Evolutionary conservation across 2,329 filamentous ascomycete genomes (phyloP).

Genomic region (Apiospora hydei): DNA sequence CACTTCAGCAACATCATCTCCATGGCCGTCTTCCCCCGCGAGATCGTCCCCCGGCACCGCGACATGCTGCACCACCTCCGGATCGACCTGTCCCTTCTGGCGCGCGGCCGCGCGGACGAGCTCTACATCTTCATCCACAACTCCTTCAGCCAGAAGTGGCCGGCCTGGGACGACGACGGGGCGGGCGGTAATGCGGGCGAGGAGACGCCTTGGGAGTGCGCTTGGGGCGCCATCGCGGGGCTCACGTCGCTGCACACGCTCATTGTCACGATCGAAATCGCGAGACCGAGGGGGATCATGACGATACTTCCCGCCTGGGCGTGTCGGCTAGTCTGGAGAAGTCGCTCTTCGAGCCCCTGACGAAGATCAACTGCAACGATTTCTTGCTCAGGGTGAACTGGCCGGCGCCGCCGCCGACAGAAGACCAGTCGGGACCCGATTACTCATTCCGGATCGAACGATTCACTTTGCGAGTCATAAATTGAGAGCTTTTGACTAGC

Average conservation of each 20-base stretch:
- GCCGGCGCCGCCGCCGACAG: neutral
- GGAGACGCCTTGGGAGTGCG: slow-evolving; percentile 22
- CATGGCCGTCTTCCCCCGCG: slow-evolving; percentile 16
- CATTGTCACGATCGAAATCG: slow-evolving; percentile 12
- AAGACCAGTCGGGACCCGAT: neutral
- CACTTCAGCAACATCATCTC: slow-evolving; percentile 25
- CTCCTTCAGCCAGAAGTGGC: slow-evolving; percentile 20
- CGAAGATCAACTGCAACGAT: neutral
- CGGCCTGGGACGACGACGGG: neutral
- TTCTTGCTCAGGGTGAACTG: neutral
- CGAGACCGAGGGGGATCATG: neutral
- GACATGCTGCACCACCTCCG: slow-evolving; percentile 22
- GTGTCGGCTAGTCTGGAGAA: neutral
- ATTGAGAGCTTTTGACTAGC: neutral
- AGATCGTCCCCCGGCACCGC: slow-evolving; percentile 15
- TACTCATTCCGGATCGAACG: neutral
- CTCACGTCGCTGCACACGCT: slow-evolving; percentile 23
- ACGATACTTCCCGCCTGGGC: neutral
- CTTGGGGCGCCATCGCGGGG: slow-evolving; percentile 12
- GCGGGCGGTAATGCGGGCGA: neutral
- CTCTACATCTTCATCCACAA: slow-evolving; percentile 21
- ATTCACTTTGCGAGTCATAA: neutral
- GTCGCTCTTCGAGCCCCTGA: neutral
- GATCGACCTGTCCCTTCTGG: slow-evolving; percentile 15
- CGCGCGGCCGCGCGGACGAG: neutral